Conservation (phyloP, 1,284 basidiomycete genomes). For the Entoloma clypeatum region DNA sequence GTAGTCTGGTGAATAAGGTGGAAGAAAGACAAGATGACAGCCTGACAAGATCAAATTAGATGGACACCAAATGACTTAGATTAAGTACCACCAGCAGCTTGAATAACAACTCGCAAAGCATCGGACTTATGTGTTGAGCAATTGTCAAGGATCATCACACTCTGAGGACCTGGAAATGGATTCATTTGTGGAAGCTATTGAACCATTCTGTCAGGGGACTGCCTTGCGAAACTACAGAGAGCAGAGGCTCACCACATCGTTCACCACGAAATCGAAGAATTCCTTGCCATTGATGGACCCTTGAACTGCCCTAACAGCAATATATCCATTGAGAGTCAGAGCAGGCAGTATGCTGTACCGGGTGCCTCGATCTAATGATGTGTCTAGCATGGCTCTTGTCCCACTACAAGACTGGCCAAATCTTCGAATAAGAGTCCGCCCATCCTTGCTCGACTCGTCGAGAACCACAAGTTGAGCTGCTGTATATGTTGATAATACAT, state of each 20-base stretch:
- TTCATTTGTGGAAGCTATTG: slow-evolving; percentile 22
- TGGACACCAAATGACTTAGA: background rate
- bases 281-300: slow-evolving; percentile 24
- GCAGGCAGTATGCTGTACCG: slow-evolving; percentile 26
- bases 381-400: slow-evolving; percentile 5
- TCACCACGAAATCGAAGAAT: slow-evolving; percentile 25
- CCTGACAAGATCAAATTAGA: slow-evolving; percentile 6
- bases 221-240: background rate
- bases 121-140: slow-evolving; percentile 22
- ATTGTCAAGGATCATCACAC: slow-evolving; percentile 26
- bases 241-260: slow-evolving; percentile 17
- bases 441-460: slow-evolving; percentile 32
- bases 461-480: slow-evolving; percentile 24
- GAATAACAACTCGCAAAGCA: slow-evolving; percentile 16
- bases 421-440: slow-evolving; percentile 21
- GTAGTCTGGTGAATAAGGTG: slow-evolving; percentile 20
- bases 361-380: slow-evolving; percentile 16
- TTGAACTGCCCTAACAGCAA: slow-evolving; percentile 22
- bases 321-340: slow-evolving; percentile 25
- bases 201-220: background rate
- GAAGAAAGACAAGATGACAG: slow-evolving; percentile 15
- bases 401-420: slow-evolving; percentile 25
- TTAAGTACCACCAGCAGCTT: slow-evolving; percentile 18
- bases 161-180: slow-evolving; percentile 18
- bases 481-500: slow-evolving; percentile 15